Evolutionary conservation across 345 rosid genomes (phyloP), one percentile per base, ranked within the genome.

Genomic region (Capsella bursapastoris): DNA sequence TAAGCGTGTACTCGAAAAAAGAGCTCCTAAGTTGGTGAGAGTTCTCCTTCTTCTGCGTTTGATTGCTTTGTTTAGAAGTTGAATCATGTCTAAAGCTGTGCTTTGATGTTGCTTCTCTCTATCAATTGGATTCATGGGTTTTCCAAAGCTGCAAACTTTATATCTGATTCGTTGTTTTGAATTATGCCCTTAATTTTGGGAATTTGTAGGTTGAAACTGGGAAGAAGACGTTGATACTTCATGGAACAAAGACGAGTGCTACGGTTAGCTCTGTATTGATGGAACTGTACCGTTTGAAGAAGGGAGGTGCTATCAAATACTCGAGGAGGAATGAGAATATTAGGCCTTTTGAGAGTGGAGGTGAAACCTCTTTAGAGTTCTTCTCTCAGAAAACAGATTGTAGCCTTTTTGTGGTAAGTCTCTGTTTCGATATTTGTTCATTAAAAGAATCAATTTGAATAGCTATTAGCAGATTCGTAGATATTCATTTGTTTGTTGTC

Each of bases 341-440:
- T 44, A 85, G 97, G 79, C 97, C 99, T 7, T 95, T 95, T 71
- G 99, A 95, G 81, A 82, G 82, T 31, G 97, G 98, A 29, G 99
- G 98, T 48, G 98, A 90, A 78, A 86, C 96, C 40, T 92, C 97
- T 6, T 70, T 95, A 78, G 98, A 95, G 87, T 90, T 88, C 84
- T 95, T 90, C 78, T 95, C 99, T 53, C 85, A 64, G 13, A 95
- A 90, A 83, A 90, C 98, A 0, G 99, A 95, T 79, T 95, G 97
- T 83, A 84, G 99, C 79, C 77, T 90, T 43, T 90, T 95, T 75
- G 90, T 88, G 85, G 98, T 95, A 67, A 86, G 92, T 66, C 35
- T 53, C 29, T 35, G 25, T 2, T 0, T 2, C 31, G 16, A 32
- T 71, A 9, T 51, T 40, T 11, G 7, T 13, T 64, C 5, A 10